Evolutionary conservation across 106 monocot genomes (phyloP).

Genomic region (Chionographis japonica): DNA sequence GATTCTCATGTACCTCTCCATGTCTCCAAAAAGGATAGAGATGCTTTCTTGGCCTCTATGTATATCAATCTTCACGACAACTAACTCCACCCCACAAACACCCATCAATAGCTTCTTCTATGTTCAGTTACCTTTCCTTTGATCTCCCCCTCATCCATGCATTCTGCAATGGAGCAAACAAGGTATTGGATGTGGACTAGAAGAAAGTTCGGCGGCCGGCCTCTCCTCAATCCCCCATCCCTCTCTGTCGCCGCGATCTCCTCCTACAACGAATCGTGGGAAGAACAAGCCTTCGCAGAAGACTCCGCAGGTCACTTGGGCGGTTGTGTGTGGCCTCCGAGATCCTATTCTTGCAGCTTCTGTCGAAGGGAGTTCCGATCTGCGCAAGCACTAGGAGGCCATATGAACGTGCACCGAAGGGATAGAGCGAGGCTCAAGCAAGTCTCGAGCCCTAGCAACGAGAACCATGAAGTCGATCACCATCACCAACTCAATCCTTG

Average conservation of each 20-base stretch:
- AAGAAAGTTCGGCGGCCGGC: constrained; percentile 19
- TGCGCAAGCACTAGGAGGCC: constrained; percentile 77
- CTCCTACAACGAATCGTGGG: constrained; percentile 40
- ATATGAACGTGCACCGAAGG: constrained; percentile 85
- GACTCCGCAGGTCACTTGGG: constrained; percentile 47
- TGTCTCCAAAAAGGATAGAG: constrained; percentile 12
- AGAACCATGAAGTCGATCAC: neutral
- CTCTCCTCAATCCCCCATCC: constrained; percentile 4
- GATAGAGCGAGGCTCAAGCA: constrained; percentile 71
- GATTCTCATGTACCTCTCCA: constrained; percentile 11
- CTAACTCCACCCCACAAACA: too few relatives aligned
- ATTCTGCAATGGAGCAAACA: constrained; percentile 39
- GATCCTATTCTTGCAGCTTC: constrained; percentile 76
- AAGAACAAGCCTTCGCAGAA: constrained; percentile 61
- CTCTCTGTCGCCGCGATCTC: neutral
- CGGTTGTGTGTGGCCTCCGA: constrained; percentile 70
- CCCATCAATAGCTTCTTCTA: neutral
- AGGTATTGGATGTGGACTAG: constrained; percentile 49
- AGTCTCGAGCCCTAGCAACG: constrained; percentile 13
- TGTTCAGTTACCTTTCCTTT: neutral
- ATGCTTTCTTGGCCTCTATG: neutral
- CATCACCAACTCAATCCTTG: constrained; percentile 14
- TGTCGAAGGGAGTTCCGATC: constrained; percentile 76
- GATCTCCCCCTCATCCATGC: constrained; percentile 1
- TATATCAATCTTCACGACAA: neutral